These are phyloP conservation scores for Melocanna baccifera DNA, from an alignment of 176 grass and related monocot genomes.

Conservation along the genomic window DNA sequence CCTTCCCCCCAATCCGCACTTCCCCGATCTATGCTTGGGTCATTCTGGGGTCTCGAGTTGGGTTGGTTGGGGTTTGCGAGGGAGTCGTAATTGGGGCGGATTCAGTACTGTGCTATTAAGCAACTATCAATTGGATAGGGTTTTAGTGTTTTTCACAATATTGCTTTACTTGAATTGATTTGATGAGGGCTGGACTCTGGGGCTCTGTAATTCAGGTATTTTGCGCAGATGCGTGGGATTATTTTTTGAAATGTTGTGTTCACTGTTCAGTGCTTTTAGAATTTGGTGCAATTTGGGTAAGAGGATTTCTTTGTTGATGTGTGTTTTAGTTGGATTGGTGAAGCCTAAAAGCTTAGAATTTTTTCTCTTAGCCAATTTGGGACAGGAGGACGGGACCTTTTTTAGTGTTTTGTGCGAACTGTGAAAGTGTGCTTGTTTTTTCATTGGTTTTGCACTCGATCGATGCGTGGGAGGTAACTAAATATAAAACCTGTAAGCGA, in stretches of 20 bases:
- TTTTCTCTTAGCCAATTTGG: neutral
- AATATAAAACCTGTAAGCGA: neutral
- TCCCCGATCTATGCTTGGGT: neutral
- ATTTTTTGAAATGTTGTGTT: neutral
- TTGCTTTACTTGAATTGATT: neutral
- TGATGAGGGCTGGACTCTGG: neutral
- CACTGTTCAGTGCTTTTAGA: neutral
- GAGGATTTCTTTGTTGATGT: neutral
- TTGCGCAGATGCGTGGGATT: neutral
- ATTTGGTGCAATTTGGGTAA: neutral
- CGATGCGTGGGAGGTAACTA: neutral
- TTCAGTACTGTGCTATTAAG: neutral
- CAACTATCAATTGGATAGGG: neutral
- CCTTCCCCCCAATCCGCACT: no score
- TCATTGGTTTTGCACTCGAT: neutral
- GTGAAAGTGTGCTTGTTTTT: neutral
- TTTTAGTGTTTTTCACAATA: neutral
- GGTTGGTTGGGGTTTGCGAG: neutral
- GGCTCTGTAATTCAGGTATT: neutral
- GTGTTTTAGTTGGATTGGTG: neutral
- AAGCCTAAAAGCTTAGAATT: neutral
- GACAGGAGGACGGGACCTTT: neutral
- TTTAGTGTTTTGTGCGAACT: neutral
- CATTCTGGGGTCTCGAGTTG: neutral
- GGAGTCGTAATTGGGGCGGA: conserved; percentile 7